Percentiles rank a stretch among this genome's conserved stretches.
These are phyloP conservation scores for Rhizophora mangle DNA, from an alignment of 345 rosid genomes.

Conservation along the genomic window DNA sequence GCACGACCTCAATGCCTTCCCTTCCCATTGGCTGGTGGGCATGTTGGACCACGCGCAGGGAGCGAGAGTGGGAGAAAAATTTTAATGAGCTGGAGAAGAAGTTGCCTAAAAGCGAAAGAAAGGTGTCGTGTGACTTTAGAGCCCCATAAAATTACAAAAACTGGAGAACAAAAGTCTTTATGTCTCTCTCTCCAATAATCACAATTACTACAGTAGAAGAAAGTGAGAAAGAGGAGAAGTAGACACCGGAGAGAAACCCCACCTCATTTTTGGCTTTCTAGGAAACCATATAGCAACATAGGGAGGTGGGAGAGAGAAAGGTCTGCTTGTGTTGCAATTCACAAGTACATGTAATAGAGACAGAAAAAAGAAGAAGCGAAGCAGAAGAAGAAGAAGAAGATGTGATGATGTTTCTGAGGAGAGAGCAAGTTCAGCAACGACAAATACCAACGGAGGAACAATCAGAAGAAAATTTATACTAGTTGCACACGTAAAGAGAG, in stretches of 20 bases:
- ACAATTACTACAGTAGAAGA: conserved; percentile 21
- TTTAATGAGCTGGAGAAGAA: not conserved
- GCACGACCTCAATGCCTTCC: not conserved
- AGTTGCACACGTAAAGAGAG: not conserved
- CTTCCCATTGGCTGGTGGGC: no score
- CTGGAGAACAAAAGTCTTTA: conserved; percentile 35
- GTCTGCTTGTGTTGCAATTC: not conserved
- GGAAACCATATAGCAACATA: conserved; percentile 1
- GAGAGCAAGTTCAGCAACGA: conserved; percentile 10
- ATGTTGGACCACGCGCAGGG: not conserved
- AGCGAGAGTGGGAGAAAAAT: conserved; percentile 7
- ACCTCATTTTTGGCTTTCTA: conserved; percentile 31
- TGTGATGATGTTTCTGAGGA: conserved; percentile 5
- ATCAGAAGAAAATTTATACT: not conserved
- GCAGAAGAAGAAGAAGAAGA: not conserved
- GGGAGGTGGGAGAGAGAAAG: not conserved
- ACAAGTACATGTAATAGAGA: not conserved
- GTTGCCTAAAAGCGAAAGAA: conserved; percentile 13
- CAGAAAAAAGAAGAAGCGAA: not conserved
- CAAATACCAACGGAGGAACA: not conserved
- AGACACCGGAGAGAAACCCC: conserved; percentile 27
- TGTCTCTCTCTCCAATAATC: conserved; percentile 13
- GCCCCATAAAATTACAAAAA: conserved; percentile 31
- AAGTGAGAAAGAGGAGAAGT: conserved; percentile 22
- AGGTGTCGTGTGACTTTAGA: conserved; percentile 37